phyloP scores from a whole-genome alignment of 257 asterid species.

The Salvia hispanica region DNA sequence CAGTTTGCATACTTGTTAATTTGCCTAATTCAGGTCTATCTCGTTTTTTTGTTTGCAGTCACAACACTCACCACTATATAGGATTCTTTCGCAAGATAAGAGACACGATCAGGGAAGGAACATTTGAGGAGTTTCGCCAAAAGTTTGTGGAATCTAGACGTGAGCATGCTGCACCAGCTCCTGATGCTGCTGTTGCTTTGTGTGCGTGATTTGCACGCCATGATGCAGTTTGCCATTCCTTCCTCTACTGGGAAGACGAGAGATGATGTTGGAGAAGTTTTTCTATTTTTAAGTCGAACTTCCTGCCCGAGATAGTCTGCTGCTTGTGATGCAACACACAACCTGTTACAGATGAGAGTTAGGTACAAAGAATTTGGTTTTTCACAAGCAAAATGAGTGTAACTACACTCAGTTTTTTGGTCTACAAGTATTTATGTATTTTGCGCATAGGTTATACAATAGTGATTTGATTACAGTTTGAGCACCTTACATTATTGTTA shows the following conservation, averaged over 20 bases:
- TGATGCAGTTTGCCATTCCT: not conserved
- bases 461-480: too few species aligned
- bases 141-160: slow-evolving; percentile 65
- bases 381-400: not conserved
- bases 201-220: slow-evolving; percentile 25
- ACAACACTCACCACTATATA: slow-evolving; percentile 87
- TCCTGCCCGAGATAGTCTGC: not conserved
- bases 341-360: not conserved
- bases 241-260: not conserved
- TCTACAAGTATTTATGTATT: not conserved
- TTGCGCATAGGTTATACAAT: too few species aligned
- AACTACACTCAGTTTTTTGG: slow-evolving; percentile 9
- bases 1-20: slow-evolving; percentile 15
- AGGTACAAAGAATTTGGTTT: not conserved
- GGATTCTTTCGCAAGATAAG: slow-evolving; percentile 81
- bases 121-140: slow-evolving; percentile 60
- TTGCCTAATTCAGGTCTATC: slow-evolving; percentile 5
- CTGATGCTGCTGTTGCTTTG: slow-evolving; percentile 30
- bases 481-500: too few species aligned
- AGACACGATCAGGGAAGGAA: slow-evolving; percentile 64
- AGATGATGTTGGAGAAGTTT: not conserved
- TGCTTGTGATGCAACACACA: not conserved
- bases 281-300: not conserved
- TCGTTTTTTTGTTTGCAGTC: slow-evolving; percentile 52
- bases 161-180: slow-evolving; percentile 33